A percentile compares a stretch with the other conserved stretches of the same genome.
phyloP scores from a whole-genome alignment of 768 basidiomycete species.

The Kockovaella imperatae region DNA sequence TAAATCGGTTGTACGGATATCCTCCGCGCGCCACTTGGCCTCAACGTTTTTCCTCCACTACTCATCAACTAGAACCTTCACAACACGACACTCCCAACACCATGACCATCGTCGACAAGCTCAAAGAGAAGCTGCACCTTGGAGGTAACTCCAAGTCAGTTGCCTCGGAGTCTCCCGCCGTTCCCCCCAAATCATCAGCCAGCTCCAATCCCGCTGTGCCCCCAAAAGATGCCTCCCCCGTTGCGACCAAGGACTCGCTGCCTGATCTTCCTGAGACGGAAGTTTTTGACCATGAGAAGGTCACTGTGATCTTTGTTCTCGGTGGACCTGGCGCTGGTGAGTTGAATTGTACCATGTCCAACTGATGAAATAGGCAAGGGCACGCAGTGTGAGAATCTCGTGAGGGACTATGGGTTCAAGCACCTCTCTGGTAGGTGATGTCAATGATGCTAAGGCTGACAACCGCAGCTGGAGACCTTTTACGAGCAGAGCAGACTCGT shows the following conservation, averaged over 20 bases:
- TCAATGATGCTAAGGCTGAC: background rate
- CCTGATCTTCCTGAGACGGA: slow-evolving; percentile 33
- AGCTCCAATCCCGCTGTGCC: background rate
- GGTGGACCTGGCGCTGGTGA: slow-evolving; percentile 93
- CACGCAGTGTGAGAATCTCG: slow-evolving; percentile 81
- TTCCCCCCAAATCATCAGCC: background rate
- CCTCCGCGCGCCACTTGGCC: no score
- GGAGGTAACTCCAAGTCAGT: background rate
- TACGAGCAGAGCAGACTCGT: slow-evolving; percentile 86
- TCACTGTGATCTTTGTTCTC: slow-evolving; percentile 87
- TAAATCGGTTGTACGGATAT: background rate
- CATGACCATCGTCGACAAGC: slow-evolving; percentile 32
- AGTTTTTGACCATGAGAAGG: slow-evolving; percentile 62
- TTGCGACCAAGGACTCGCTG: background rate
- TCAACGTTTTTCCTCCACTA: background rate
- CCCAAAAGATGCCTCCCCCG: background rate
- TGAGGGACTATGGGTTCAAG: slow-evolving; percentile 74
- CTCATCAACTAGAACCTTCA: background rate
- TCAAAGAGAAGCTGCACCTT: slow-evolving; percentile 27
- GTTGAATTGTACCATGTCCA: slow-evolving; percentile 12
- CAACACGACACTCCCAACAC: background rate
- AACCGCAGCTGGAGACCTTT: slow-evolving; percentile 79
- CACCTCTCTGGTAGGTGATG: slow-evolving; percentile 76
- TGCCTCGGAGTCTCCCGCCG: slow-evolving; percentile 3
- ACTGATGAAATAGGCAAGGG: slow-evolving; percentile 67